Base-by-base conservation (phyloP, 495 filamentous ascomycete species). In the Friedmanniomyces endolithicus region DNA sequence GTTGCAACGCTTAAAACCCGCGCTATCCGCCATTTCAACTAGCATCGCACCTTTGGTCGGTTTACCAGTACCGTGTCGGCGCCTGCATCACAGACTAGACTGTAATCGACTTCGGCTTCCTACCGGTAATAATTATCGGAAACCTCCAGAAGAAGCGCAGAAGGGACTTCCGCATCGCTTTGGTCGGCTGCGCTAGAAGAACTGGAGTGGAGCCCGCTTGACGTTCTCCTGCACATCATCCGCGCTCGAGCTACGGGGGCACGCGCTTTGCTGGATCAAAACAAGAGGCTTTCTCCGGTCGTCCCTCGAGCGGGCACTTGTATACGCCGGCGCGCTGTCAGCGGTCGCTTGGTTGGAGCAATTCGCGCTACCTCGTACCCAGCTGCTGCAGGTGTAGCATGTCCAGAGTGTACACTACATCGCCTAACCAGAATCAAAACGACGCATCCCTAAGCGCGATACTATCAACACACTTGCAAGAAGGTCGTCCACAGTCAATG, bases 401-500 rank as follows among this genome's bases (percentile, higher is more conserved):
- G 67, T 68, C 67, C 59, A 61, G 57, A 58, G 63, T 60, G 64
- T 68, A 64, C 64, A 61, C 47, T 41, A 57, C 62, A 47, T 62
- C 59, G 46, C 49, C 59, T 40, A 47, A 51, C 53, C 61, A 66
- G 56, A 58, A 51, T 52, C 46, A 59, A 50, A 51, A 60, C 53
- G 57, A 57, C 41, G 31, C 61, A 16, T 56, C 58, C 24, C 64
- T 62, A 54, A 61, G 64, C 63, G 68, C 65, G 60, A 70, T 58
- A 46, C 63, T 68, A 31, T 45, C 66, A 48, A 56, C 53, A 24
- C 59, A 66, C 56, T 45, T 63, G 34, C 63, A 64, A 16, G 34
- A 52, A 40, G 56, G 50, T 54, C 57, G 50, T 20, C 69, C 70
- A 62, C 72, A 71, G 71, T 76, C 74, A 83, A 92, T 95, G 86